These are phyloP conservation scores for Penicillium longicatenatum DNA, from an alignment of 495 filamentous ascomycete species.

Conservation along the genomic window DNA sequence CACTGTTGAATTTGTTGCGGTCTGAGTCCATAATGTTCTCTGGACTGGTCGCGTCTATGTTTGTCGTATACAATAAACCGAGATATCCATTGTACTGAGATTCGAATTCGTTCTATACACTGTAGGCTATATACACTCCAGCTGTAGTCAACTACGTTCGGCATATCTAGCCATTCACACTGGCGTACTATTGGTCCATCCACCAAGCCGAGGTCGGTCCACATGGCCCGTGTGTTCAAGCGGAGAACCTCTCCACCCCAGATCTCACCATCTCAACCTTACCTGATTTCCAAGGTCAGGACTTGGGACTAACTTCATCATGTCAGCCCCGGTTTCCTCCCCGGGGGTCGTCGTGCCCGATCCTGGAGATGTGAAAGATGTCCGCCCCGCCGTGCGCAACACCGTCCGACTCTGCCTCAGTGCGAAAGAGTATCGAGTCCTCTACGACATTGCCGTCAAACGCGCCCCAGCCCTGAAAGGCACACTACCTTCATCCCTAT, in stretches of 20 bases:
- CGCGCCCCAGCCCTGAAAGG: conserved; percentile 60
- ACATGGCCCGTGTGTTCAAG: conserved; percentile 5
- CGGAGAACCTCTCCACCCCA: conserved; percentile 16
- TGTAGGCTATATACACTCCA: not conserved
- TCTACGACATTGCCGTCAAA: conserved; percentile 77
- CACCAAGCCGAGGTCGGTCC: conserved; percentile 15
- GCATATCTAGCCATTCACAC: too few relatives aligned
- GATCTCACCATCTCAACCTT: conserved; percentile 1
- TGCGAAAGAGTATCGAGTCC: conserved; percentile 77
- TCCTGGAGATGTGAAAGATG: conserved; percentile 12
- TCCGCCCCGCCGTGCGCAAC: conserved; percentile 56
- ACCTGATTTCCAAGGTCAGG: not conserved
- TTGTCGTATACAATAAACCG: conserved; percentile 6
- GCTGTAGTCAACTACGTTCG: too few relatives aligned
- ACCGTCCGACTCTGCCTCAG: conserved; percentile 81
- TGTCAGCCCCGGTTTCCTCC: conserved; percentile 18
- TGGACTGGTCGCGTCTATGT: conserved; percentile 17
- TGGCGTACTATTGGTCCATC: not conserved
- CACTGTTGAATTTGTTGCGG: conserved; percentile 2
- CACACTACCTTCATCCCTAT: conserved; percentile 59
- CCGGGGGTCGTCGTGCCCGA: conserved; percentile 12
- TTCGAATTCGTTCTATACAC: not conserved
- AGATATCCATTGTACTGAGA: conserved; percentile 3
- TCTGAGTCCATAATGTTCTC: conserved; percentile 13
- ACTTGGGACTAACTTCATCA: conserved; percentile 6